These are phyloP conservation scores for Podaxis sp. DNA, from an alignment of 768 basidiomycete genomes.

Conservation along the genomic window DNA sequence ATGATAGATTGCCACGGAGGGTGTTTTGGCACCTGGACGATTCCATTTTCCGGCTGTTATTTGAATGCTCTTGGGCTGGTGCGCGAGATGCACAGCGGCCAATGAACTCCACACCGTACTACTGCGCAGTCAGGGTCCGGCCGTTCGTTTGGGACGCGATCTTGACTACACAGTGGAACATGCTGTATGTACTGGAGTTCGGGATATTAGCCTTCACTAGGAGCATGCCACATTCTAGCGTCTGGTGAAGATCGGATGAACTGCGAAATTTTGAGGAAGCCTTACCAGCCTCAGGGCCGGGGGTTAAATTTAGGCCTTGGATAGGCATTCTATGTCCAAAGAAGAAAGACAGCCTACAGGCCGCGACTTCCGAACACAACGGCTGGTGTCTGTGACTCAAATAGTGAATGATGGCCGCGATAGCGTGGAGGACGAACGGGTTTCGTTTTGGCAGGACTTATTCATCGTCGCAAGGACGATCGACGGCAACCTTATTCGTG, in stretches of 20 bases:
- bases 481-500: background rate
- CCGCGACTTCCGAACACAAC: background rate
- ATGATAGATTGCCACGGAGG: too few relatives aligned
- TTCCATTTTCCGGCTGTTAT: too few relatives aligned
- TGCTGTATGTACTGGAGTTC: too few relatives aligned
- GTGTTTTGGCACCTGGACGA: too few relatives aligned
- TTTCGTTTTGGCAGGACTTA: background rate
- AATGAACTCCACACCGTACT: too few relatives aligned
- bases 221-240: too few relatives aligned
- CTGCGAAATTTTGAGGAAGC: background rate
- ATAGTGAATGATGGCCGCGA: background rate
- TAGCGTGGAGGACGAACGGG: background rate
- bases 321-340: background rate
- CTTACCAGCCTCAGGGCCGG: background rate
- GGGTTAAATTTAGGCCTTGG: background rate
- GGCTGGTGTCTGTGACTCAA: background rate
- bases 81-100: too few relatives aligned
- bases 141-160: too few relatives aligned
- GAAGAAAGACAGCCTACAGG: background rate
- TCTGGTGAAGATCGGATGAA: background rate
- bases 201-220: too few relatives aligned
- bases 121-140: too few relatives aligned
- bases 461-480: background rate
- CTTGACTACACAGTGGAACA: too few relatives aligned
- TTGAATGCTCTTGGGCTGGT: too few relatives aligned